A percentile compares a stretch with the other conserved stretches of the same genome.
phyloP scores from a whole-genome alignment of 164 flowering plant species.

The Nelumbo lutea region DNA sequence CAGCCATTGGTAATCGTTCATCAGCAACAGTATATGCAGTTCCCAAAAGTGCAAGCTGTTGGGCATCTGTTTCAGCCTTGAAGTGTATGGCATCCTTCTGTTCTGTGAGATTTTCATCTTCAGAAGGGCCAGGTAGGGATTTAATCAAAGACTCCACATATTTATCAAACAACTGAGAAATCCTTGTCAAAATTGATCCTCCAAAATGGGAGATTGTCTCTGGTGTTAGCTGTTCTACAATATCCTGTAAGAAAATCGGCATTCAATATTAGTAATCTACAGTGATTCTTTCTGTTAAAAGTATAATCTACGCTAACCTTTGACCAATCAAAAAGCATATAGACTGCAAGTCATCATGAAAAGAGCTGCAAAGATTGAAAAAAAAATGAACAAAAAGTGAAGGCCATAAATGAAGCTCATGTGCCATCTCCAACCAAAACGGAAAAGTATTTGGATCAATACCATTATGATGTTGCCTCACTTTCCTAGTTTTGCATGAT shows the following conservation, averaged over 20 bases:
- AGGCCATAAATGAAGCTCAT: neutral
- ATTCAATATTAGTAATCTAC: constrained; percentile 3
- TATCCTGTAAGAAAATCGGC: constrained; percentile 49
- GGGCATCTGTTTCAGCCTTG: constrained; percentile 91
- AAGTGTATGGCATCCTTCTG: constrained; percentile 53
- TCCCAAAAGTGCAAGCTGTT: constrained; percentile 90
- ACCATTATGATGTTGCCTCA: neutral
- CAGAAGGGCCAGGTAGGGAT: constrained; percentile 71
- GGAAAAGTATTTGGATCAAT: neutral
- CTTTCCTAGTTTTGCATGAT: no score
- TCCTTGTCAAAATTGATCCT: constrained; percentile 56
- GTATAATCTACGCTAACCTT: neutral
- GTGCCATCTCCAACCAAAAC: neutral
- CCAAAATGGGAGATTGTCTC: constrained; percentile 65
- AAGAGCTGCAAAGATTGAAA: neutral
- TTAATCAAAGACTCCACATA: constrained; percentile 67
- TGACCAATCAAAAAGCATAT: neutral
- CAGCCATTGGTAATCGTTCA: constrained; percentile 65
- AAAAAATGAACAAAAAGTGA: neutral
- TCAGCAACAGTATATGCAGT: constrained; percentile 82
- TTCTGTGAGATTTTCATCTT: constrained; percentile 76
- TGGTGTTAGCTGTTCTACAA: constrained; percentile 72
- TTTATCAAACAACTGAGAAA: constrained; percentile 72
- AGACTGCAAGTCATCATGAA: neutral
- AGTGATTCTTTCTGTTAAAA: no score